Evolutionary conservation across 768 basidiomycete genomes (phyloP).

Genomic region (Tephrocybe sp.): DNA sequence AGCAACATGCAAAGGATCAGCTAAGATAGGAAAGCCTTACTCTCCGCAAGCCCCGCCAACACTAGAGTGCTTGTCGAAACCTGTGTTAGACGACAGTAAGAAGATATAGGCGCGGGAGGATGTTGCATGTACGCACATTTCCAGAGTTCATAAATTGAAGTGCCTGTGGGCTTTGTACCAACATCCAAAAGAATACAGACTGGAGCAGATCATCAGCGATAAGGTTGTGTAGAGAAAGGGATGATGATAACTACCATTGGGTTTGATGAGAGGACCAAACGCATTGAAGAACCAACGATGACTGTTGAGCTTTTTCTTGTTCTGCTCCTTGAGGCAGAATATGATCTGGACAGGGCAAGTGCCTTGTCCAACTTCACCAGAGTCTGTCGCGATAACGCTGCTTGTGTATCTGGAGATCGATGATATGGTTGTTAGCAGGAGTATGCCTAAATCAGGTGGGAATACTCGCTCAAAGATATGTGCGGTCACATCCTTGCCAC

Average conservation of each 20-base stretch:
- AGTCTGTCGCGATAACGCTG: slow-evolving; percentile 72
- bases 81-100: slow-evolving; percentile 27
- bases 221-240: not conserved
- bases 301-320: slow-evolving; percentile 95
- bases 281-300: slow-evolving; percentile 99
- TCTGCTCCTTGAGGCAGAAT: slow-evolving; percentile 92
- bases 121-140: slow-evolving; percentile 63
- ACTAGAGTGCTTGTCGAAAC: slow-evolving; percentile 76
- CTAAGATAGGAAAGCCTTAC: slow-evolving; percentile 34
- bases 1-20: not conserved
- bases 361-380: slow-evolving; percentile 76
- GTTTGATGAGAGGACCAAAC: slow-evolving; percentile 81
- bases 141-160: slow-evolving; percentile 96
- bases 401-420: slow-evolving; percentile 61
- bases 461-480: slow-evolving; percentile 82
- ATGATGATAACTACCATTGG: slow-evolving; percentile 57
- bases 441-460: not conserved
- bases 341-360: slow-evolving; percentile 81
- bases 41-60: slow-evolving; percentile 98
- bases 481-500: slow-evolving; percentile 87
- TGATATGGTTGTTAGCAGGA: not conserved
- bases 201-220: slow-evolving; percentile 21
- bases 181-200: slow-evolving; percentile 93
- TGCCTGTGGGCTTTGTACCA: slow-evolving; percentile 92
- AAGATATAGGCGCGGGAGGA: not conserved